Conservation (phyloP, 2,329 filamentous ascomycete genomes). For the Xylariaceae sp. region DNA sequence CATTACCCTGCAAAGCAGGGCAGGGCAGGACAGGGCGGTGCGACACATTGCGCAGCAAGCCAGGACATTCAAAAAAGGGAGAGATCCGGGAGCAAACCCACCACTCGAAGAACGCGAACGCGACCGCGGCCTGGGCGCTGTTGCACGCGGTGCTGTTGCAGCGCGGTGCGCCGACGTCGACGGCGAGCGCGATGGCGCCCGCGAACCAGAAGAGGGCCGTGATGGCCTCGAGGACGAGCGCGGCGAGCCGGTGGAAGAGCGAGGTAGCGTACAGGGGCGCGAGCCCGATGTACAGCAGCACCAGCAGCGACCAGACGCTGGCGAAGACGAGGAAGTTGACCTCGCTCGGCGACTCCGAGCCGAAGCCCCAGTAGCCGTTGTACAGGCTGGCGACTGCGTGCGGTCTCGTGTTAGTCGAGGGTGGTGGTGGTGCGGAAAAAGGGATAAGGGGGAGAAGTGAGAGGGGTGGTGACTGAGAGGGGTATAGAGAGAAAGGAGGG, state of each 20-base stretch:
- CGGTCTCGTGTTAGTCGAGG: conserved; percentile 2
- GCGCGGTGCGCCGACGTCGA: conserved; percentile 47
- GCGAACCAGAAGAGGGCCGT: conserved; percentile 89
- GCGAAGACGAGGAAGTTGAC: conserved; percentile 77
- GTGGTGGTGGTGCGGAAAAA: neutral
- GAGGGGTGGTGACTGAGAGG: no score
- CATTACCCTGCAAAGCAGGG: no score
- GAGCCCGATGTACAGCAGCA: conserved; percentile 62
- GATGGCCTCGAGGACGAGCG: conserved; percentile 60
- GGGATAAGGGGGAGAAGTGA: no score
- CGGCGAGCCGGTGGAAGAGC: conserved; percentile 55
- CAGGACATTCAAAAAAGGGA: no score
- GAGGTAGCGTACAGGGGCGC: conserved; percentile 55
- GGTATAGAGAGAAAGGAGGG: no score
- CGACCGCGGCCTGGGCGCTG: conserved; percentile 54
- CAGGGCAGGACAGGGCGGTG: no score
- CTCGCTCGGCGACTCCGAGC: conserved; percentile 39
- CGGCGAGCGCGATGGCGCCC: conserved; percentile 71
- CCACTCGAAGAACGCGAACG: conserved; percentile 61
- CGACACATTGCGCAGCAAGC: no score
- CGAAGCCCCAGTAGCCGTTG: conserved; percentile 28
- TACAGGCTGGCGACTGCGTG: conserved; percentile 44
- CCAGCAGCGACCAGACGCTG: conserved; percentile 66
- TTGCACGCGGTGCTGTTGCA: conserved; percentile 47
- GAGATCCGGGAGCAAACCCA: no score